Evolutionary conservation across 176 grass and related monocot genomes (phyloP).

Genomic region (Juncus inflexus): DNA sequence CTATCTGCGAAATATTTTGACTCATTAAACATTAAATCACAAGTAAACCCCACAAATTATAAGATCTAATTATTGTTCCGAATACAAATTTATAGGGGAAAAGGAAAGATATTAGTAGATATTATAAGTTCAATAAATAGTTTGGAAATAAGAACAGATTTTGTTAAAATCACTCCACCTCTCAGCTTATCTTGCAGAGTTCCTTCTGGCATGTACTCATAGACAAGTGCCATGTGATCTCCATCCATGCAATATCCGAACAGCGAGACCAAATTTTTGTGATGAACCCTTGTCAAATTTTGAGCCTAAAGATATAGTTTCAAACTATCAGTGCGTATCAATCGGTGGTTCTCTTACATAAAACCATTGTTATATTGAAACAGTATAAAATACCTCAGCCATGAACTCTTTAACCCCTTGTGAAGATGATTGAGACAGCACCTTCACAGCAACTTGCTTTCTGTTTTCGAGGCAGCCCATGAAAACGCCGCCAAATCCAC

Average conservation of each 20-base stretch:
- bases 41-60: neutral
- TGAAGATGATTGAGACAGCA: constrained; percentile 28
- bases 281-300: constrained; percentile 35
- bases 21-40: constrained; percentile 6
- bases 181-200: constrained; percentile 32
- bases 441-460: constrained; percentile 45
- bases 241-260: constrained; percentile 45
- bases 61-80: neutral
- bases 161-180: constrained; percentile 21
- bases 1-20: neutral
- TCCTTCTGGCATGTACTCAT: constrained; percentile 45
- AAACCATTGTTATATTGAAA: neutral
- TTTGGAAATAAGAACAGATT: neutral
- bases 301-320: constrained; percentile 30
- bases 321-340: neutral
- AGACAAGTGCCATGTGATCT: constrained; percentile 29
- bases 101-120: neutral
- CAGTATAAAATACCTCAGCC: constrained; percentile 31
- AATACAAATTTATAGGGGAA: neutral
- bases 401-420: constrained; percentile 50
- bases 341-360: neutral
- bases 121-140: neutral
- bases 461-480: constrained; percentile 36
- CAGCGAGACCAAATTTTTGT: constrained; percentile 46
- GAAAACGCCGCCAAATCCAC: constrained; percentile 46